Evolutionary conservation across 345 rosid species (phyloP).

Genomic region (Populus euphratica): DNA sequence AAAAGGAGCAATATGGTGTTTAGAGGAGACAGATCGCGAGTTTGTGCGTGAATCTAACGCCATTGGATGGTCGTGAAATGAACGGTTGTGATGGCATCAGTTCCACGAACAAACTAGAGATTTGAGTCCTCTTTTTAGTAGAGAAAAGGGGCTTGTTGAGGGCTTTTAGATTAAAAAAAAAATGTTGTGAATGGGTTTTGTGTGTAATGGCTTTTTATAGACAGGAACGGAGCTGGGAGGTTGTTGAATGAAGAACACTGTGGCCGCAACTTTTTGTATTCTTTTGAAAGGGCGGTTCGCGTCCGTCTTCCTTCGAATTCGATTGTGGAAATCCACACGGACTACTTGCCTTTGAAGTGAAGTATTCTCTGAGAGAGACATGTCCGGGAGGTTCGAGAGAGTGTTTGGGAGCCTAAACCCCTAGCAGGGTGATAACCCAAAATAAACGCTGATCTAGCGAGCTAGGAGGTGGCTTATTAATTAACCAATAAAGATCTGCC

Average conservation of each 20-base stretch:
- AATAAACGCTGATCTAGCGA: too few species aligned
- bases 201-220: neutral
- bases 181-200: constrained; percentile 31
- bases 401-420: too few species aligned
- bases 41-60: constrained; percentile 41
- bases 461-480: too few species aligned
- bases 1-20: neutral
- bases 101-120: constrained; percentile 28
- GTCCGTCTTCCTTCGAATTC: neutral
- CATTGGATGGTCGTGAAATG: neutral
- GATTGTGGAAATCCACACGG: neutral
- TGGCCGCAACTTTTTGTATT: neutral
- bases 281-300: neutral
- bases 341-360: neutral
- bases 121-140: neutral
- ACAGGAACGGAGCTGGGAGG: neutral
- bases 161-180: neutral
- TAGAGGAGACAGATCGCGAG: constrained; percentile 22
- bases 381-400: neutral
- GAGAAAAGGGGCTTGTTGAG: neutral
- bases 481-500: too few species aligned
- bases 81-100: constrained; percentile 28
- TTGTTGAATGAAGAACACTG: neutral
- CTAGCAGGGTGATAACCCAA: too few species aligned
- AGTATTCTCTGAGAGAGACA: neutral